Evolutionary conservation across 108 stramenopile genomes (phyloP), one percentile per base, ranked within the genome.

Genomic region (Skeletonema grethae): DNA sequence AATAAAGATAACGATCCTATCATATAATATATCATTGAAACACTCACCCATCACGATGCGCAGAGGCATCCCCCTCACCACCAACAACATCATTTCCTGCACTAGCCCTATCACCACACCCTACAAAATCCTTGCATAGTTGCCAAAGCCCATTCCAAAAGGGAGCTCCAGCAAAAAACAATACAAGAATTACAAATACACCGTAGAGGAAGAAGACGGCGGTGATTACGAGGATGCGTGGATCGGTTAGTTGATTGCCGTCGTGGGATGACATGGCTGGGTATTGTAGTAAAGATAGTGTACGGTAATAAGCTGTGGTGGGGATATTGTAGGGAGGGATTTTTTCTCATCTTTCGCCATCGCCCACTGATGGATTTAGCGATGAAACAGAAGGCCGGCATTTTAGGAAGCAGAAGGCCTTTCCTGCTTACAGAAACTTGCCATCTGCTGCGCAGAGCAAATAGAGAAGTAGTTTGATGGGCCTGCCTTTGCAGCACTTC

Each of bases 351-450:
- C n/a, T n/a, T n/a, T n/a, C n/a, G n/a, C 1, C 6, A 41, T 43
- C 41, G 41, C 41, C 41, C 13, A 43, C 41, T 43, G 41, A 43
- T 43, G 41, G 41, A 43, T 43, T 43, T 43, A 43, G 41, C 41
- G 41, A 43, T n/a, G 15, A 43, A n/a, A 13, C 32, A 34, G 32
- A 28, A 28, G 25, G 25, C 25, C 0, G 0, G 0, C 1, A 28
- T 28, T 28, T 28, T 28, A 28, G 25, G 0, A 28, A 28, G 25
- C 25, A 28, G 25, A 28, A 28, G 25, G 25, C 25, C 1, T 28
- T 28, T 28, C 25, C 25, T 28, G 25, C n/a, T n/a, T n/a, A n/a
- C n/a, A n/a, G n/a, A n/a, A n/a, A n/a, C n/a, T 28, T 28, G 25
- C 25, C 25, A 28, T 28, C 25, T 28, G 25, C 25, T 28, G n/a